A percentile compares a stretch with the other conserved stretches of the same genome.
These are phyloP conservation scores for Agaricus blazei DNA, from an alignment of 768 basidiomycete genomes.

Conservation along the genomic window DNA sequence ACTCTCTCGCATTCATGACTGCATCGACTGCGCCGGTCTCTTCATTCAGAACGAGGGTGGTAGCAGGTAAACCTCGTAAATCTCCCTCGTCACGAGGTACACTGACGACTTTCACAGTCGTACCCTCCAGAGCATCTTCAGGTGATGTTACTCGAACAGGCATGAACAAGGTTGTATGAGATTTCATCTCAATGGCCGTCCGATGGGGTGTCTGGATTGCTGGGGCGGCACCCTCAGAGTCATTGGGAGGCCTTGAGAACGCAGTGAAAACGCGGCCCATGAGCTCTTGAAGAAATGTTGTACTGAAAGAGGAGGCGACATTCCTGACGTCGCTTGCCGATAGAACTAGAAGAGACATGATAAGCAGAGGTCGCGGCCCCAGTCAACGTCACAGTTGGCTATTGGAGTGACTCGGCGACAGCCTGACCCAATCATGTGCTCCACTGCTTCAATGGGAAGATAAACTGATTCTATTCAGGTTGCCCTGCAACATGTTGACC, in stretches of 20 bases:
- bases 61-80: conserved; percentile 62
- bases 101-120: conserved; percentile 78
- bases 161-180: conserved; percentile 77
- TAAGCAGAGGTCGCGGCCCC: no score
- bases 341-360: conserved; percentile 55
- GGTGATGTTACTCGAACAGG: conserved; percentile 46
- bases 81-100: conserved; percentile 47
- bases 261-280: conserved; percentile 57
- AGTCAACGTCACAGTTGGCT: no score
- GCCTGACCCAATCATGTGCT: no score
- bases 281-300: conserved; percentile 41
- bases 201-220: conserved; percentile 51
- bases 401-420: no score
- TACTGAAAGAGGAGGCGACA: conserved; percentile 39
- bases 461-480: no score
- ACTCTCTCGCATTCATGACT: conserved; percentile 67
- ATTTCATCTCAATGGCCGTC: conserved; percentile 42
- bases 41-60: conserved; percentile 75
- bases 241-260: conserved; percentile 24
- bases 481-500: neutral
- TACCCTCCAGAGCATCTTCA: conserved; percentile 29
- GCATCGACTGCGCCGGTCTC: conserved; percentile 63
- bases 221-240: conserved; percentile 7
- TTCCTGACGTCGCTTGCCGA: conserved; percentile 52
- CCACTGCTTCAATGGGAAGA: no score